Evolutionary conservation across 129 eudicot species (phyloP), one percentile per base, ranked within the genome.

Genomic region (Lonicera japonica): DNA sequence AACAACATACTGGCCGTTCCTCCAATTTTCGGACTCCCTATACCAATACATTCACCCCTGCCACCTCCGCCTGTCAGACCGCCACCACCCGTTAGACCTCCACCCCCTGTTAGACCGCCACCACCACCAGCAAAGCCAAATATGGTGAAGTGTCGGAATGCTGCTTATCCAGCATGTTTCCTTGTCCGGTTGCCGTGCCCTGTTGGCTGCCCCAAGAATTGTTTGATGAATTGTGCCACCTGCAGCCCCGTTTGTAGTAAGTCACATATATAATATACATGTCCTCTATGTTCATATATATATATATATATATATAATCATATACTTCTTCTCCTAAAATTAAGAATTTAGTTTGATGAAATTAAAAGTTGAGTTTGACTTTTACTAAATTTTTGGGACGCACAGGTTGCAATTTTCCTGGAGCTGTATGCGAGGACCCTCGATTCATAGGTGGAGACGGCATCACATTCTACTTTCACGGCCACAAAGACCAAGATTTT

Each of bases 381-480:
- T 14, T 14, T 45, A 45, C 2, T 45, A 45, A 45, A 45, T 14
- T 4, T 13, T 56, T 13, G 21, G 40, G 9, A 2, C 13, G 0
- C 70, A 16, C 21, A 79, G 76, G 67, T 59, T 80, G 86, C 68
- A 56, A 76, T 1, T 19, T n/a, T 0, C 79, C 82, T 0, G 82
- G 82, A 48, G 82, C 77, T 16, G 50, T 80, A 13, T 80, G 86
- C 18, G 68, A 75, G 61, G 86, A 76, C 63, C 86, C 86, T 17
- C 70, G 82, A 25, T 80, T 80, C 20, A 71, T 76, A 4, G 86
- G 86, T 8, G 82, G 82, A 20, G 82, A 76, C 29, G 86, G 86
- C 43, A 47, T 67, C 56, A 72, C 82, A 16, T 80, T 80, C 66
- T 76, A 76, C 74, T 80, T 80, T 69, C 86, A 80, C 17, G 86